phyloP scores from a whole-genome alignment of 192 early-diverging fungal genomes.

The Podochytrium sp. region DNA sequence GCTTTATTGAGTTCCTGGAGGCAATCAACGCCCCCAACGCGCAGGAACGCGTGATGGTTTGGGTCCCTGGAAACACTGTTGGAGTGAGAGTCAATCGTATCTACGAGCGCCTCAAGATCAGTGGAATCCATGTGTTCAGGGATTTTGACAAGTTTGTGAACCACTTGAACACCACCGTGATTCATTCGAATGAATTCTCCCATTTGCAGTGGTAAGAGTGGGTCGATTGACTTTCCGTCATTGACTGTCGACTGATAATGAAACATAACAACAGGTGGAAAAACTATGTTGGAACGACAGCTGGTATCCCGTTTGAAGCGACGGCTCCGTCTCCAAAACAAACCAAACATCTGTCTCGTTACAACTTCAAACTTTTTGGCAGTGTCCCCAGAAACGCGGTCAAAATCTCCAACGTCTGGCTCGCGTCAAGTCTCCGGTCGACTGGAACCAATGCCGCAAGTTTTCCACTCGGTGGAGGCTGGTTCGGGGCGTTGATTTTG shows the following conservation, averaged over 20 bases:
- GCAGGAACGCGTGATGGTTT: constrained; percentile 12
- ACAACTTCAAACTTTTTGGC: background rate
- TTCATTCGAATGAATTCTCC: background rate
- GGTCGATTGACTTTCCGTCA: no score
- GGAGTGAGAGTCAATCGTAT: background rate
- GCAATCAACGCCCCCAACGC: constrained; percentile 8
- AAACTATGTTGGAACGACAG: background rate
- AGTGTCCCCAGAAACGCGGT: background rate
- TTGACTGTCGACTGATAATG: background rate
- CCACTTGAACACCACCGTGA: background rate
- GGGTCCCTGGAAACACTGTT: no score
- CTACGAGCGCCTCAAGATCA: background rate
- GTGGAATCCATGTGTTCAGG: background rate
- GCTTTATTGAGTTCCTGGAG: constrained; percentile 22
- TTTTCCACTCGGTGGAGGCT: background rate
- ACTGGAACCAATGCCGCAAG: constrained; percentile 8
- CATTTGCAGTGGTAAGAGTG: constrained; percentile 15
- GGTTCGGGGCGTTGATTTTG: background rate
- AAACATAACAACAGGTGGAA: background rate
- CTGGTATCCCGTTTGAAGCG: constrained; percentile 5
- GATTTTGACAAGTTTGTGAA: background rate
- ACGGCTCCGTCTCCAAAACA: background rate
- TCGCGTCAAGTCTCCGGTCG: background rate
- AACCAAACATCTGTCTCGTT: background rate
- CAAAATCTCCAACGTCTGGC: constrained; percentile 18